Conservation (phyloP, 441 rosid genomes). For the Syzygium syzygioides region DNA sequence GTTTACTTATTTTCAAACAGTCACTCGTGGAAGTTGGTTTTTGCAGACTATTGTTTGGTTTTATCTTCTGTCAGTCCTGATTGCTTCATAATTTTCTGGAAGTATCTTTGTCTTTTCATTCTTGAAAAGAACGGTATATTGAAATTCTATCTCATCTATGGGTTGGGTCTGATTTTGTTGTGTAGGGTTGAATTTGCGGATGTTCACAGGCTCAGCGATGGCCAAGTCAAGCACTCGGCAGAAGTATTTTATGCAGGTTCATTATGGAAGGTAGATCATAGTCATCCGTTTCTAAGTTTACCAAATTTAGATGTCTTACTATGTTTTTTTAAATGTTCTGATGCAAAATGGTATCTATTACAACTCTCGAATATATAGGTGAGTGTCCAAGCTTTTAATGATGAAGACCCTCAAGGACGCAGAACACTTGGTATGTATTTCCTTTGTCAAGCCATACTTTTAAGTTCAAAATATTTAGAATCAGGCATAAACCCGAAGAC, state of each 20-base stretch:
- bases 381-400: constrained; percentile 89
- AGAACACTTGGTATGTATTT: constrained; percentile 70
- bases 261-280: constrained; percentile 77
- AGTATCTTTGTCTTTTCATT: background rate
- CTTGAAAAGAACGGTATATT: background rate
- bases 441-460: background rate
- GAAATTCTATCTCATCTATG: background rate
- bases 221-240: constrained; percentile 95
- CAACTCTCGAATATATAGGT: constrained; percentile 40
- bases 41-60: background rate
- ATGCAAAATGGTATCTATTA: background rate
- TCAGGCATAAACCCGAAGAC: background rate
- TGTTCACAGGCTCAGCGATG: constrained; percentile 81
- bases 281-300: background rate
- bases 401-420: constrained; percentile 97
- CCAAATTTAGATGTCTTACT: background rate
- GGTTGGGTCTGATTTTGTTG: background rate
- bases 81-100: background rate
- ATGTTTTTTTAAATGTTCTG: background rate
- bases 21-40: background rate
- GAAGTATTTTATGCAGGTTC: constrained; percentile 96
- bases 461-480: background rate
- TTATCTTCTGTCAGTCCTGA: background rate
- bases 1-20: background rate
- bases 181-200: constrained; percentile 84